Evolutionary conservation across 2,329 filamentous ascomycete genomes (phyloP).

Genomic region (Passalora sequoiae): DNA sequence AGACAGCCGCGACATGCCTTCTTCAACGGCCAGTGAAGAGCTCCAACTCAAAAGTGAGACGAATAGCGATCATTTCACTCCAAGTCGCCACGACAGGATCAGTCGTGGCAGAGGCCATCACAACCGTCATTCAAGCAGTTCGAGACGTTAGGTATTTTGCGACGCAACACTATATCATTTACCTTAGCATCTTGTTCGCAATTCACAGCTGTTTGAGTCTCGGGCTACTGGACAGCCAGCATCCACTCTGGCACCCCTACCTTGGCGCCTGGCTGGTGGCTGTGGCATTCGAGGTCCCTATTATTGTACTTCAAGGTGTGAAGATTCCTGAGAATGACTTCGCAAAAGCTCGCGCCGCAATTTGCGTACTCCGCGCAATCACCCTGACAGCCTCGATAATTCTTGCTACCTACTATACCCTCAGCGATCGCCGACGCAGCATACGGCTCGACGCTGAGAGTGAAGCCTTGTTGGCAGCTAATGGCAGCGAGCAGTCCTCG

Average conservation of each 20-base stretch:
- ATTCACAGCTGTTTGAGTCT: slow-evolving; percentile 22
- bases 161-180: slow-evolving; percentile 25
- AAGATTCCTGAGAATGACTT: slow-evolving; percentile 11
- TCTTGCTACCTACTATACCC: slow-evolving; percentile 12
- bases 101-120: slow-evolving; percentile 20
- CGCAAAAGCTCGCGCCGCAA: slow-evolving; percentile 10
- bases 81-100: slow-evolving; percentile 18
- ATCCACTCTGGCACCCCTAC: slow-evolving; percentile 30
- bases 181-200: slow-evolving; percentile 19
- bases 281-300: slow-evolving; percentile 21
- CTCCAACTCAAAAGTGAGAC: slow-evolving; percentile 11
- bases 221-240: slow-evolving; percentile 23
- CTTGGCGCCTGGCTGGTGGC: slow-evolving; percentile 25
- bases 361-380: slow-evolving; percentile 17
- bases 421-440: slow-evolving; percentile 16
- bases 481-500: slow-evolving; percentile 2
- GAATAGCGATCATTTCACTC: slow-evolving; percentile 19
- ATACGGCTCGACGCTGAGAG: slow-evolving; percentile 19
- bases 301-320: slow-evolving; percentile 18
- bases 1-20: slow-evolving; percentile 26
- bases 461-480: slow-evolving; percentile 22
- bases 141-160: slow-evolving; percentile 11
- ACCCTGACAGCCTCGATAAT: slow-evolving; percentile 15
- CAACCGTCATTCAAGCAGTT: slow-evolving; percentile 17
- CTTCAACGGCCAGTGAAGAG: slow-evolving; percentile 24